Percentiles rank a stretch among this genome's conserved stretches.
These are phyloP conservation scores for Corynespora cassiicola DNA, from an alignment of 2,329 filamentous ascomycete genomes.

Conservation along the genomic window DNA sequence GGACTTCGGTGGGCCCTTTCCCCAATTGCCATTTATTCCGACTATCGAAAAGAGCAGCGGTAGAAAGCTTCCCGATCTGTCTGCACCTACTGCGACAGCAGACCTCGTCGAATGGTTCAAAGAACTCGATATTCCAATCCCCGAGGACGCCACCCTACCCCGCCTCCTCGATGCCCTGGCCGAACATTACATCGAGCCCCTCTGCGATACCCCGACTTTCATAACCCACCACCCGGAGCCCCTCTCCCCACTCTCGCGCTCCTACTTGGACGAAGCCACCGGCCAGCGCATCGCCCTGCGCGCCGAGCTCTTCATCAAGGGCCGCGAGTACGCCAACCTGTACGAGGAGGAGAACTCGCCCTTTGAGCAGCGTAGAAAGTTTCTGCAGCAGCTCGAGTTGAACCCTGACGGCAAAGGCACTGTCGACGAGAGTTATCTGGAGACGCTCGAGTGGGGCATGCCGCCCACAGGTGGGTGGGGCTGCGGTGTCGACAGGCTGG, in stretches of 20 bases:
- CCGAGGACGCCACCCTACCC: constrained; percentile 63
- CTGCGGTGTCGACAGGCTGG: constrained; percentile 86
- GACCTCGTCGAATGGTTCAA: constrained; percentile 65
- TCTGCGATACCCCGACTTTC: constrained; percentile 76
- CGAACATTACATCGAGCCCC: constrained; percentile 77
- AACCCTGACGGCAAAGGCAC: constrained; percentile 51
- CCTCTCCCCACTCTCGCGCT: constrained; percentile 91
- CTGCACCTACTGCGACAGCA: constrained; percentile 59
- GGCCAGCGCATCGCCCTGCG: constrained; percentile 79
- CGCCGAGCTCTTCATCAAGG: constrained; percentile 82
- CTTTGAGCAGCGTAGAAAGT: constrained; percentile 83
- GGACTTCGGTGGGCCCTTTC: constrained; percentile 66
- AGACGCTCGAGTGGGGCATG: constrained; percentile 84
- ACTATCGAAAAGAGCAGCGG: constrained; percentile 74
- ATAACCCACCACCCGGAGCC: constrained; percentile 89
- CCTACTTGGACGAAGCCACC: constrained; percentile 71
- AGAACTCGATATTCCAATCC: constrained; percentile 56
- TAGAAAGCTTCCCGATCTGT: constrained; percentile 65
- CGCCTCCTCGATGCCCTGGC: constrained; percentile 84
- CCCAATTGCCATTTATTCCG: constrained; percentile 81
- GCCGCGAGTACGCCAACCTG: constrained; percentile 89
- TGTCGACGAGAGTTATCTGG: constrained; percentile 82
- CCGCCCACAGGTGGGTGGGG: constrained; percentile 99
- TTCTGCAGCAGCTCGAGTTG: constrained; percentile 64
- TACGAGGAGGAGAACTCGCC: constrained; percentile 99